A percentile compares a stretch with the other conserved stretches of the same genome.
Conservation (phyloP, 2,329 filamentous ascomycete species). For the Clarireedia monteithiana region DNA sequence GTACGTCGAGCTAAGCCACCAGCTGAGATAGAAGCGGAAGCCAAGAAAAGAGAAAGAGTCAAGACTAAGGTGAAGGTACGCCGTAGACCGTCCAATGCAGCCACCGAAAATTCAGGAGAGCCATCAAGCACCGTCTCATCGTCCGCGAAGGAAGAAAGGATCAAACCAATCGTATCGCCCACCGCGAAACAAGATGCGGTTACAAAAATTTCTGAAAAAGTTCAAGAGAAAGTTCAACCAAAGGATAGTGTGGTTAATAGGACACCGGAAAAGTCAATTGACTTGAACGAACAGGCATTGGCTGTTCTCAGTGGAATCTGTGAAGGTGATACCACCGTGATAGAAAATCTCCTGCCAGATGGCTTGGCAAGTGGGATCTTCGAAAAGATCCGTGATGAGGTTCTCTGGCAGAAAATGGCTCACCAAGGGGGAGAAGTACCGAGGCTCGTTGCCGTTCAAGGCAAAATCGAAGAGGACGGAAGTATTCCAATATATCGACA, state of each 20-base stretch:
- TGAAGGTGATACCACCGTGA: conserved; percentile 72
- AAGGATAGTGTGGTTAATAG: background rate
- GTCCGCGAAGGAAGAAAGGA: background rate
- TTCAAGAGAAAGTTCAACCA: background rate
- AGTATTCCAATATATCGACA: conserved; percentile 89
- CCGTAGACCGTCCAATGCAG: conserved; percentile 20
- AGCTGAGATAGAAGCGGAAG: conserved; percentile 8
- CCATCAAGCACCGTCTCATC: no score
- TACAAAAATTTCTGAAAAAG: conserved; percentile 2
- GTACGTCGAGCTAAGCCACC: conserved; percentile 8
- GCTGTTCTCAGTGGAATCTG: conserved; percentile 39
- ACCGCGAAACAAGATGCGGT: conserved; percentile 12
- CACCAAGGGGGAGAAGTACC: conserved; percentile 90
- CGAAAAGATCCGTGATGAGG: conserved; percentile 61
- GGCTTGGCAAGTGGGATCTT: conserved; percentile 55
- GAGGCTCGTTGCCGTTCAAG: conserved; percentile 84
- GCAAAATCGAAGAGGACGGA: conserved; percentile 58
- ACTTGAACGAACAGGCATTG: background rate
- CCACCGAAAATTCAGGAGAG: background rate
- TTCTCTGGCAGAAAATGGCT: conserved; percentile 85
- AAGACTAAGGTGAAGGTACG: conserved; percentile 26
- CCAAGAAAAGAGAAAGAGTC: conserved; percentile 23
- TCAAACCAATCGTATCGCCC: background rate
- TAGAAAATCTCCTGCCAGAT: conserved; percentile 59
- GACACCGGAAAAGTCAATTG: background rate